Base-by-base conservation (phyloP, 257 asterid genomes). In the Solanum chmielewskii region DNA sequence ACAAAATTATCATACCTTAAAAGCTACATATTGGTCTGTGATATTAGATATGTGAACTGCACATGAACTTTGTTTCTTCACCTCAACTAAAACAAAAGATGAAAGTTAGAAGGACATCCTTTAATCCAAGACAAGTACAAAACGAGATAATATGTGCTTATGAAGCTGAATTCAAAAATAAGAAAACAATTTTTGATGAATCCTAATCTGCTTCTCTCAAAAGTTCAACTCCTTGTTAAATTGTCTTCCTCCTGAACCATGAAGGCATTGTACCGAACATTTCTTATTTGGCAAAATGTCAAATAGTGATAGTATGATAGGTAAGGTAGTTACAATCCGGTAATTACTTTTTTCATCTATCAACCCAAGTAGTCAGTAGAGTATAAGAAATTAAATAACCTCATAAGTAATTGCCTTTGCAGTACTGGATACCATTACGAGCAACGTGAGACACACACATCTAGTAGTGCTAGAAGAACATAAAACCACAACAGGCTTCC, bases 21-120 rank as follows among this genome's bases (percentile, higher is more conserved):
- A 96, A 74, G 96, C 98, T 56, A 96, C 96, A 90, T 90, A 94
- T 68, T 96, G 97, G 86, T 93, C 98, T 15, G 96, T 91, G 91
- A 88, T 88, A 91, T 96, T 96, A 88, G 91, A 87, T 89, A 96
- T 93, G 88, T 91, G 91, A 86, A 94, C 97, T 35, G 91, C 83
- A 82, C 94, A 92, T 37, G 94, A 88, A 86, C 96, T 93, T 93
- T 95, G 98, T 87, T 95, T 95, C 96, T 93, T 95, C 89, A 94
- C 87, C 94, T 95, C 99, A 93, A 92, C 99, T 96, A 90, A 78
- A 82, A 91, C 88, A 29, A 66, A 83, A 89, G 84, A 80, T 80
- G 83, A 86, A 42, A 31, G 76, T 89, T 88, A 92, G 87, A 87
- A 35, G 42, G 29, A 31, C 85, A 80, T 80, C 68, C 66, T 47